phyloP scores from a whole-genome alignment of 1,284 basidiomycete species.

The Ceratobasidium papillatum region DNA sequence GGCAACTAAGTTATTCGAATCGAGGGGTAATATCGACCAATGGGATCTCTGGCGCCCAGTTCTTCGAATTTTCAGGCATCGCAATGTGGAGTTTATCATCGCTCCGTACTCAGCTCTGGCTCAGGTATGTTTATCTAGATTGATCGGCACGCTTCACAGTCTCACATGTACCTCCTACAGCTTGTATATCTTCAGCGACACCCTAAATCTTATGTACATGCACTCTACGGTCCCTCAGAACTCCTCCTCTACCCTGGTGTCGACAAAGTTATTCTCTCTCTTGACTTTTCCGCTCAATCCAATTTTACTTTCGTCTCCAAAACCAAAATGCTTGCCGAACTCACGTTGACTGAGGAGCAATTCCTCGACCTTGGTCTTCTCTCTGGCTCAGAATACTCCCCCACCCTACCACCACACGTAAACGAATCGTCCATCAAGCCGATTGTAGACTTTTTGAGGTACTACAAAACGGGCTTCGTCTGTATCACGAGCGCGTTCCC shows the following conservation, averaged over 20 bases:
- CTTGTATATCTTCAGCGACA: conserved; percentile 95
- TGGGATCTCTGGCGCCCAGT: conserved; percentile 95
- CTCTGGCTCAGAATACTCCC: conserved; percentile 87
- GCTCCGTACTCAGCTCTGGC: conserved; percentile 95
- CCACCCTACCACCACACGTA: conserved; percentile 84
- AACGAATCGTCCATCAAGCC: conserved; percentile 81
- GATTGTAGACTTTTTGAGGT: conserved; percentile 88
- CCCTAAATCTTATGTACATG: conserved; percentile 92
- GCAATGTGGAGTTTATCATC: conserved; percentile 95
- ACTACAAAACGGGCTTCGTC: conserved; percentile 85
- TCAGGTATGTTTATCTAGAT: conserved; percentile 66
- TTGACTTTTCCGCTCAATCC: conserved; percentile 75
- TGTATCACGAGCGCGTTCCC: conserved; percentile 76
- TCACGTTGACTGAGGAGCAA: conserved; percentile 85
- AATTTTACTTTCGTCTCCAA: conserved; percentile 91
- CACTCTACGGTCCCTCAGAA: conserved; percentile 92
- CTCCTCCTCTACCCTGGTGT: conserved; percentile 89
- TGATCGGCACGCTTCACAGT: conserved; percentile 1
- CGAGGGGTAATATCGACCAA: conserved; percentile 70
- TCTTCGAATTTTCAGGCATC: conserved; percentile 90
- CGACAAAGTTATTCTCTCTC: conserved; percentile 89
- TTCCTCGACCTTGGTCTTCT: conserved; percentile 95
- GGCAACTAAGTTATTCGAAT: conserved; percentile 84
- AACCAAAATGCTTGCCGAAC: conserved; percentile 75
- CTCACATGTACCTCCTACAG: conserved; percentile 54